phyloP scores from a whole-genome alignment of 768 basidiomycete genomes.

The Podaxis rugospora region DNA sequence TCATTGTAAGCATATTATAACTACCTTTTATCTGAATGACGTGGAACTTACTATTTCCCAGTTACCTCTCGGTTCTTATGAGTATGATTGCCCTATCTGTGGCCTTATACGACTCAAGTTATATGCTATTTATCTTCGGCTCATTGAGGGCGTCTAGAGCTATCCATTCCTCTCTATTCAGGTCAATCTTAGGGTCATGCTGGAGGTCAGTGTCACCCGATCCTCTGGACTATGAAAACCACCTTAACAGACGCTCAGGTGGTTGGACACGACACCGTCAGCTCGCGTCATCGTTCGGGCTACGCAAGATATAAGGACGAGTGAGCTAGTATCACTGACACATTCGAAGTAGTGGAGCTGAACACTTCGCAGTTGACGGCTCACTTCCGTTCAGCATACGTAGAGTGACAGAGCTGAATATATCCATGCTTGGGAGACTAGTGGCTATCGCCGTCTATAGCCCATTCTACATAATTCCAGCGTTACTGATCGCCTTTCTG shows the following conservation, averaged over 20 bases:
- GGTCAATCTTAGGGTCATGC: conserved; percentile 49
- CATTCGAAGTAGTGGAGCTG: conserved; percentile 10
- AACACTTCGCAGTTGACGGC: conserved; percentile 41
- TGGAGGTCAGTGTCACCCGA: conserved; percentile 32
- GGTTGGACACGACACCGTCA: conserved; percentile 31
- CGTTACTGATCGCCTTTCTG: conserved; percentile 31
- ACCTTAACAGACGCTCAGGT: conserved; percentile 26
- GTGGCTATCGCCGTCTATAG: conserved; percentile 35
- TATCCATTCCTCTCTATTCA: conserved; percentile 44
- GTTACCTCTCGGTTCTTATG: conserved; percentile 12
- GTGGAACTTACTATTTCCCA: not conserved
- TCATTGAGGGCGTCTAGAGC: conserved; percentile 40
- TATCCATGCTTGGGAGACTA: conserved; percentile 33
- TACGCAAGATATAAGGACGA: conserved; percentile 51
- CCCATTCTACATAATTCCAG: conserved; percentile 40
- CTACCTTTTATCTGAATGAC: conserved; percentile 6
- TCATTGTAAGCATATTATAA: conserved; percentile 24
- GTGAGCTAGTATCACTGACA: conserved; percentile 20
- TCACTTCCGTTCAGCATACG: conserved; percentile 25
- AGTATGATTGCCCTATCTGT: not conserved
- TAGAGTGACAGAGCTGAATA: conserved; percentile 23
- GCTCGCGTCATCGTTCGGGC: conserved; percentile 40
- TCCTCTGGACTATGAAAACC: not conserved
- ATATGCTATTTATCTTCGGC: not conserved
- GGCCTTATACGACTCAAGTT: not conserved